Conservation (phyloP, 148 eudicot species). For the Amaranthus palmeri region DNA sequence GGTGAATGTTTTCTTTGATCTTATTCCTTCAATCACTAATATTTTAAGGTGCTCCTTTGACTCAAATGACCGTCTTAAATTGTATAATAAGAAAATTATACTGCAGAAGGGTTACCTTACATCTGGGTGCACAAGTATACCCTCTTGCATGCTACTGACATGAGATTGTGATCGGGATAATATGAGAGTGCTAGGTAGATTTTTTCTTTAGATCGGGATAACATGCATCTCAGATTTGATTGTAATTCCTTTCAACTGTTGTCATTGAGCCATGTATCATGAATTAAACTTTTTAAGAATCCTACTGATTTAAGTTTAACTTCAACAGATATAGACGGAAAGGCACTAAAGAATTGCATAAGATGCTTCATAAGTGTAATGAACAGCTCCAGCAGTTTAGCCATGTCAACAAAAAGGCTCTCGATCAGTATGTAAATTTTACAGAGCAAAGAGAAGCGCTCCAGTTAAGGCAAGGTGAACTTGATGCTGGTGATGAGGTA, state of each 20-base stretch:
- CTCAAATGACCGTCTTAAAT: constrained; percentile 6
- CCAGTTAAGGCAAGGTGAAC: constrained; percentile 90
- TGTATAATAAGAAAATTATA: neutral
- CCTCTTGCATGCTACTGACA: no score
- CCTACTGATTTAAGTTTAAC: neutral
- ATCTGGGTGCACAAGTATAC: no score
- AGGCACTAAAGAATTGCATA: constrained; percentile 76
- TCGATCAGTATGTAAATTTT: constrained; percentile 94
- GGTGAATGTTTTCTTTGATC: neutral
- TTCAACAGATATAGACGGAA: constrained; percentile 58
- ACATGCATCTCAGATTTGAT: neutral
- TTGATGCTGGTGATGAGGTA: constrained; percentile 99
- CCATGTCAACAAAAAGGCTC: constrained; percentile 98
- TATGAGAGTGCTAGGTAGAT: neutral
- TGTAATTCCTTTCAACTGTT: neutral
- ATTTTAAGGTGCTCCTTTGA: neutral
- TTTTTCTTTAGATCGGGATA: neutral
- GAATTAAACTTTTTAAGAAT: neutral
- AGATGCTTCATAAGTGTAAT: constrained; percentile 87
- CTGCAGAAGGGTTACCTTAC: no score
- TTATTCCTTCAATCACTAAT: neutral
- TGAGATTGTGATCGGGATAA: no score
- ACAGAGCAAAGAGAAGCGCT: constrained; percentile 98
- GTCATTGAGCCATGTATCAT: neutral
- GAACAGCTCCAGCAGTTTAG: constrained; percentile 93